Evolutionary conservation across 768 basidiomycete species (phyloP).

Genomic region (Termitomyces sp.): DNA sequence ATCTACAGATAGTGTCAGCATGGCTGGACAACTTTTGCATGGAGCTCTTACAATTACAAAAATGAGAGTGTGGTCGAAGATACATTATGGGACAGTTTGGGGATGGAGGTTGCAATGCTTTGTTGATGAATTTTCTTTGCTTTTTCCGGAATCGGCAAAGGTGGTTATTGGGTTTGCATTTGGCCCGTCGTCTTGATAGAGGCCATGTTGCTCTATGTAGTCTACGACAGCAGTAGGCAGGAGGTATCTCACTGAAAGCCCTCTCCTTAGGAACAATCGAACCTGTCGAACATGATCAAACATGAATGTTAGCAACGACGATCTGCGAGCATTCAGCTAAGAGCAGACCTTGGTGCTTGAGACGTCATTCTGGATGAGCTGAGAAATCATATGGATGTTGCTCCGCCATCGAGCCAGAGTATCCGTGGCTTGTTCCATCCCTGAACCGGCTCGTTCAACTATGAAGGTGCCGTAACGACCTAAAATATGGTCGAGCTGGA

Average conservation of each 20-base stretch:
- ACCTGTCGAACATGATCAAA: constrained; percentile 26
- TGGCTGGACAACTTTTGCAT: background rate
- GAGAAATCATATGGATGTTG: constrained; percentile 89
- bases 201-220: constrained; percentile 84
- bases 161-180: constrained; percentile 12
- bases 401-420: constrained; percentile 68
- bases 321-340: background rate
- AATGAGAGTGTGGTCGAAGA: background rate
- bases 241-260: constrained; percentile 83
- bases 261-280: constrained; percentile 71
- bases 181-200: constrained; percentile 61
- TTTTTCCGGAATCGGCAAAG: constrained; percentile 22
- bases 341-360: constrained; percentile 79
- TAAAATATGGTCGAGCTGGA: constrained; percentile 89
- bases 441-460: constrained; percentile 91
- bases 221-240: constrained; percentile 87
- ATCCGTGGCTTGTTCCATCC: constrained; percentile 79
- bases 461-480: constrained; percentile 94
- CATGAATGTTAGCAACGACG: background rate
- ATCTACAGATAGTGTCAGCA: constrained; percentile 3
- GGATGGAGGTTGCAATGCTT: constrained; percentile 18
- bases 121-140: constrained; percentile 24
- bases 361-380: constrained; percentile 95
- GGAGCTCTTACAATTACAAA: constrained; percentile 3
- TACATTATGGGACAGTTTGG: constrained; percentile 14